Evolutionary conservation across 2,329 filamentous ascomycete genomes (phyloP), one percentile per base, ranked within the genome.

Genomic region (Aureobasidium sp.): DNA sequence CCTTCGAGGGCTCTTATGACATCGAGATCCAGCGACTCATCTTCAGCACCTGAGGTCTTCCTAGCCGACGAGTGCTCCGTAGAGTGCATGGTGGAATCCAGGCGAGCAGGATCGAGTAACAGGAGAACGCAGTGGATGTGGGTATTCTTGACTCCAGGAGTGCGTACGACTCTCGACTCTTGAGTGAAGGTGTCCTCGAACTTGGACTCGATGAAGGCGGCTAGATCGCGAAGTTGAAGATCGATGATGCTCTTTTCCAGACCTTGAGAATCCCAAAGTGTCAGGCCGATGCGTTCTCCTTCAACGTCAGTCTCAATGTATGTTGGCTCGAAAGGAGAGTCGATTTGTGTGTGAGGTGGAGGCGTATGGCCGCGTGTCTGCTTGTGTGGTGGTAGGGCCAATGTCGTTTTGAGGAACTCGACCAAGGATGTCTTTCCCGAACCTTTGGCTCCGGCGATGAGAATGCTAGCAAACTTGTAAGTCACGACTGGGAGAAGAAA

Each of bases 141-240:
- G 55, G 93, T 97, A 78, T 99, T 94, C 73, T 91, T 90, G 66
- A 90, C 89, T 61, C 92, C 93, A 30, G 94, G 93, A 59, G 92
- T 91, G 69, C 94, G 89, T 65, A 97, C 82, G 50, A 99, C 92
- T 79, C 97, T 97, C 83, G 96, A 96, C 79, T 99, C 94, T 76
- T 99, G 94, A 53, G 86, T 86, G 73, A 99, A 96, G 0, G 94
- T 97, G 71, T 99, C 94, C 74, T 99, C 93, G 68, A 99, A 99
- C 75, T 97, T 97, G 79, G 89, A 93, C 79, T 99, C 94, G 63
- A 99, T 80, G 77, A 99, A 99, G 9, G 88, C 83, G 37, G 89
- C 87, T 80, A 97, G 92, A 72, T 96, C 91, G 64, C 92, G 86
- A 66, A 99, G 80, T 75, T 99, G 94, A 66, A 97, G 83, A 73